Evolutionary conservation across 2,329 filamentous ascomycete species (phyloP), one percentile per base, ranked within the genome.

Genomic region (Xylariaceae sp.): DNA sequence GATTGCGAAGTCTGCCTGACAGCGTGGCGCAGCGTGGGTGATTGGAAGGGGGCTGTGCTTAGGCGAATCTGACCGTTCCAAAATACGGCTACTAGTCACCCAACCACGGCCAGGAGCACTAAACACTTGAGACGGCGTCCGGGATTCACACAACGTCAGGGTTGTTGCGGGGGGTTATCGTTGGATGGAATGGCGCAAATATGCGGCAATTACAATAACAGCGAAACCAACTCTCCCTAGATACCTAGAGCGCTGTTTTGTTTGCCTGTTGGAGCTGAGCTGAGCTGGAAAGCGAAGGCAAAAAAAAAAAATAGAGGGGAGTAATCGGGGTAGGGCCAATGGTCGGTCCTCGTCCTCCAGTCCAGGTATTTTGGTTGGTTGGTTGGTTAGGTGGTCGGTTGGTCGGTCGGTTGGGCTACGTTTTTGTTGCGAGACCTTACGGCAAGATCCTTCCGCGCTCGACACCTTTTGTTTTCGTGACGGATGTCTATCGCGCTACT

Each of bases 1-100:
- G 67, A 68, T 62, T 61, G 56, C 32, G 62, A 60, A 68, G 61
- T 71, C 67, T 65, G 68, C 68, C 68, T 71, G 55, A 55, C 56
- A 57, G 55, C 43, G 68, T 68, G 68, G 68, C 68, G 68, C 67
- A 70, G 68, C 62, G 20, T 49, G 48, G 61, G 48, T 58, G 56
- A 59, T 59, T 65, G 57, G 56, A 63, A 59, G 60, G 67, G 67
- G 68, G 68, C 68, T 70, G 66, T 70, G 68, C 64, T 60, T 58
- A 48, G 54, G 54, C 59, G 63, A 54, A 56, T 67, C 61, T 64
- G 65, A 66, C 64, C 57, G 58, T 37, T 61, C 44, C 60, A 50
- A 61, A 61, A 59, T 60, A 56, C 54, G 48, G 52, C 50, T 55
- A n/a, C n/a, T n/a, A n/a, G n/a, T n/a, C n/a, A 61, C 49, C 44